These are phyloP conservation scores for Cardamine occulta DNA, from an alignment of 345 rosid species.

Conservation along the genomic window DNA sequence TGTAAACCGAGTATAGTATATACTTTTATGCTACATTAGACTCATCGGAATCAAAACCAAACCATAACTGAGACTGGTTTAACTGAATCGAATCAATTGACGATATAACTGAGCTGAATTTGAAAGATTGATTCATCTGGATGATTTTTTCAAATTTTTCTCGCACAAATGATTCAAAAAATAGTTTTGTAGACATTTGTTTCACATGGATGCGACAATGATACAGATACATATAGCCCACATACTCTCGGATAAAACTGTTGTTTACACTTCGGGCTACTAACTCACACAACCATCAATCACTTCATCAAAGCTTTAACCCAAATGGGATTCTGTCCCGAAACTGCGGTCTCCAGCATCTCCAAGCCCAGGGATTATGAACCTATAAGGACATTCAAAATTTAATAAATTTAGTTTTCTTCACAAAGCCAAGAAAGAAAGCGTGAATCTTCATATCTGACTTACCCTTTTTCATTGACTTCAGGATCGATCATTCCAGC, in stretches of 20 bases:
- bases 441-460: background rate
- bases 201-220: background rate
- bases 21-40: background rate
- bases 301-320: constrained; percentile 20
- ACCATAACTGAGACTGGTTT: background rate
- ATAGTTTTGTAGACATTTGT: constrained; percentile 1
- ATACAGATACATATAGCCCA: background rate
- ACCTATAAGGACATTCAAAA: constrained; percentile 47
- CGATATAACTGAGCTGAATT: background rate
- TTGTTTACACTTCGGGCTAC: constrained; percentile 11
- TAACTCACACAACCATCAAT: constrained; percentile 16
- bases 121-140: background rate
- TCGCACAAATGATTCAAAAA: background rate
- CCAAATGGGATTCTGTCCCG: constrained; percentile 53
- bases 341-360: constrained; percentile 98
- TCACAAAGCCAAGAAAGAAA: background rate
- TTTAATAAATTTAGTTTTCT: background rate
- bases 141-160: background rate
- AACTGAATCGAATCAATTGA: background rate
- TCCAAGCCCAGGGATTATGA: constrained; percentile 96
- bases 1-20: background rate
- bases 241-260: constrained; percentile 2
- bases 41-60: background rate
- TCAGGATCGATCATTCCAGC: constrained; percentile 88
- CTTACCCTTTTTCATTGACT: constrained; percentile 84